Evolutionary conservation across 1,139 yeast species (phyloP), one percentile per base, ranked within the genome.

Genomic region (Scheffersomyces illinoinensis): DNA sequence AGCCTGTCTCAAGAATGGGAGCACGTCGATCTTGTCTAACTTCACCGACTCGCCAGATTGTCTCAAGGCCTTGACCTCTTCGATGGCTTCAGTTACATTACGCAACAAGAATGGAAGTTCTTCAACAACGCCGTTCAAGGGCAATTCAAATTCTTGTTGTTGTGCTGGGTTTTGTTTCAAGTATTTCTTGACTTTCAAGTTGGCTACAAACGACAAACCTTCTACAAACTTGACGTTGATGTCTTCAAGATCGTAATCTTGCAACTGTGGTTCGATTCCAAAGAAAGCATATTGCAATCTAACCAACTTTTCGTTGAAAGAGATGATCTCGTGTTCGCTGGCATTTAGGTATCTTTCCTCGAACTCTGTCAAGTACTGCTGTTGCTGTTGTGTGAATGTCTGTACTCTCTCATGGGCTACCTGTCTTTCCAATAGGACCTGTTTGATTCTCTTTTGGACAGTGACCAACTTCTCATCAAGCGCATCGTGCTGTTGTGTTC

Each of bases 381-480:
- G 73, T 64, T 83, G 83, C 56, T 81, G 77, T 4, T 75, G 73
- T 55, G 84, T 79, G 56, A 79, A 81, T 21, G 78, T 76, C 68
- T 84, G 83, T 2, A 88, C 92, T 65, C 87, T 81, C 65, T 85
- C 87, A 70, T 84, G 86, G 0, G 93, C 87, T 61, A 86, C 85
- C 67, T 90, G 91, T 71, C 98, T 86, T 75, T 95, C 98, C 66
- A 93, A 85, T 58, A 95, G 80, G 12, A 91, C 97, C 70, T 90
- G 96, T 71, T 92, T 89, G 66, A 95, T 91, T 66, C 91, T 78
- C 73, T 72, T 81, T 71, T 68, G 86, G 62, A 71, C 81, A 73
- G 71, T 66, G n/a, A 66, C 64, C 54, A 79, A 74, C 61, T 76
- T 76, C 20, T 67, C 71, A 56, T 80, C 84, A 57, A 81, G 66